Evolutionary conservation across 169 alveolate genomes (phyloP).

Genomic region (Besnoitia besnoiti): DNA sequence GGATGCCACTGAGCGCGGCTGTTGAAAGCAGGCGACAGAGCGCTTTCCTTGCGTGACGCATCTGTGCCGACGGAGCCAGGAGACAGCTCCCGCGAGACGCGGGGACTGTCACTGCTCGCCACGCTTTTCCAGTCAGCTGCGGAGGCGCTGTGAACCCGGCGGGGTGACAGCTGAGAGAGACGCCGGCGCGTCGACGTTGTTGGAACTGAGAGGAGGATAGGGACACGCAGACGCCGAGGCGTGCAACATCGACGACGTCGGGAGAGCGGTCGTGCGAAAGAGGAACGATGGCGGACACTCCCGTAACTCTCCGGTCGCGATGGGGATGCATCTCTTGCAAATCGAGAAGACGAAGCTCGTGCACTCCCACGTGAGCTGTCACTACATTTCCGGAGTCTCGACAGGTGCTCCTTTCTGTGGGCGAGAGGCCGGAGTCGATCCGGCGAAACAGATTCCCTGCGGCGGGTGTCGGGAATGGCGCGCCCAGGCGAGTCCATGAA

Average conservation of each 20-base stretch:
- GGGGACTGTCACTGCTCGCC: background rate
- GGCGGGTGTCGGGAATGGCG: background rate
- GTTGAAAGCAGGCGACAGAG: background rate
- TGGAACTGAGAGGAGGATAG: constrained; percentile 22
- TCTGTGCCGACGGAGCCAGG: background rate
- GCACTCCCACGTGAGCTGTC: background rate
- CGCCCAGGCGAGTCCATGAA: background rate
- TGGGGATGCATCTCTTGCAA: background rate
- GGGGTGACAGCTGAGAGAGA: background rate
- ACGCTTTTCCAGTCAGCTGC: background rate
- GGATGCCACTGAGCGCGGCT: background rate
- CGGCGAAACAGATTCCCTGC: background rate
- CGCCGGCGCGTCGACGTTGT: background rate
- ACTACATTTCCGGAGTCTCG: background rate
- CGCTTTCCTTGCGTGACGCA: background rate
- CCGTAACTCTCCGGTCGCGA: background rate
- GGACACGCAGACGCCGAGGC: constrained; percentile 26
- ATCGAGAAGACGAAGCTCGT: background rate
- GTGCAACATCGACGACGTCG: background rate
- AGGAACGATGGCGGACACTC: background rate
- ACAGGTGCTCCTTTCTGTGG: background rate
- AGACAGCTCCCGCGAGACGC: background rate
- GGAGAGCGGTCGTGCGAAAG: background rate
- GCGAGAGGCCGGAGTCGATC: background rate
- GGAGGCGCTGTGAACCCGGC: background rate